A percentile compares a stretch with the other conserved stretches of the same genome.
These are phyloP conservation scores for Scalesia atractyloides DNA, from an alignment of 129 eudicot species.

Conservation along the genomic window DNA sequence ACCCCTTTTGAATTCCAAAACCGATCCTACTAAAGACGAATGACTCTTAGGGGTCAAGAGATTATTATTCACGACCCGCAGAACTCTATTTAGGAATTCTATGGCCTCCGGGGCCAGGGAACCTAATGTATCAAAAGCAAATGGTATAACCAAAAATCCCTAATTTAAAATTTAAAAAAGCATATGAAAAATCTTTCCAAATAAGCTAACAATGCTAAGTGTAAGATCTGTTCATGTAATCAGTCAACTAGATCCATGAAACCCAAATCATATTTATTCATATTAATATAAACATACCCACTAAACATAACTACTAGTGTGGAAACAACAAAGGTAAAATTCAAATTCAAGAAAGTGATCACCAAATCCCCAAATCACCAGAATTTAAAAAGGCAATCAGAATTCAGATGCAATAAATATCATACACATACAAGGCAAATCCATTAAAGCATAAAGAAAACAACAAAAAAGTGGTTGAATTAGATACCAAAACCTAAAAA, in stretches of 20 bases:
- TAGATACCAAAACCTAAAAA: conserved; percentile 11
- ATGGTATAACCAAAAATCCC: conserved; percentile 8
- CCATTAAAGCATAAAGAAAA: conserved; percentile 20
- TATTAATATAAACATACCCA: conserved; percentile 1
- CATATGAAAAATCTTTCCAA: background rate
- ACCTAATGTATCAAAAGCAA: no score
- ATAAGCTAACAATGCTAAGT: conserved; percentile 15
- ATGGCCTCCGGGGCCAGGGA: no score
- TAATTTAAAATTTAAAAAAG: background rate
- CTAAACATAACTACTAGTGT: background rate
- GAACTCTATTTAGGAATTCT: no score
- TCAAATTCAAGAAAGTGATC: conserved; percentile 27
- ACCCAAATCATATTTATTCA: conserved; percentile 9
- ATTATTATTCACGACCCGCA: no score
- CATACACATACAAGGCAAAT: conserved; percentile 16
- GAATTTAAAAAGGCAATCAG: background rate
- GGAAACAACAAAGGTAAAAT: background rate
- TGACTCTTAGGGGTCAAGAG: no score
- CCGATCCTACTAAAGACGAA: no score
- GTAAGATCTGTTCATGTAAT: conserved; percentile 38
- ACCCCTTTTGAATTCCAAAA: no score
- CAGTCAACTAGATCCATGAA: conserved; percentile 33
- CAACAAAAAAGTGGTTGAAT: conserved; percentile 9
- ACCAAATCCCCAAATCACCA: conserved; percentile 20
- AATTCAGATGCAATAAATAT: conserved; percentile 8